Evolutionary conservation across 192 early-diverging fungal species (phyloP).

Genomic region (Coemansia sp.): DNA sequence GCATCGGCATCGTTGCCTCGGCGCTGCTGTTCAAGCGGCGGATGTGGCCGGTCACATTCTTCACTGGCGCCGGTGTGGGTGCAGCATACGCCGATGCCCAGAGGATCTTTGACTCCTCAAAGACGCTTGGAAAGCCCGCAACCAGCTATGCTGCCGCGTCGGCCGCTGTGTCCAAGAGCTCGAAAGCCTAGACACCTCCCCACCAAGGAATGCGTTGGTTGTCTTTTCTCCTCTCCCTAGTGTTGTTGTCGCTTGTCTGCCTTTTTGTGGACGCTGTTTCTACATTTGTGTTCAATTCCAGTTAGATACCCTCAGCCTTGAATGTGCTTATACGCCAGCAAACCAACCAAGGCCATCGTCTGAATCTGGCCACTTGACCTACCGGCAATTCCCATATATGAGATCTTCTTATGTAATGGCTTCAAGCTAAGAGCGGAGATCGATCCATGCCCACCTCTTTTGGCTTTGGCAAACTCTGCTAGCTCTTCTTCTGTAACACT

Average conservation of each 20-base stretch:
- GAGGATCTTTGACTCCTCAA: conserved; percentile 54
- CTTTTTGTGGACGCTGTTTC: no score
- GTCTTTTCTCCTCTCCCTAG: background rate
- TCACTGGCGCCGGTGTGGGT: conserved; percentile 80
- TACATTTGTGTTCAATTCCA: no score
- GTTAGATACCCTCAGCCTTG: no score
- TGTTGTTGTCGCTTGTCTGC: background rate
- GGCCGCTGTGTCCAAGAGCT: background rate
- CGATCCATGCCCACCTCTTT: no score
- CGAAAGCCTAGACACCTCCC: background rate
- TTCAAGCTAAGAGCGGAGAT: background rate
- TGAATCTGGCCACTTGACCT: background rate
- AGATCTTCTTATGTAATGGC: background rate
- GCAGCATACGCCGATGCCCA: conserved; percentile 81
- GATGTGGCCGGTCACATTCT: conserved; percentile 83
- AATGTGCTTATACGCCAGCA: no score
- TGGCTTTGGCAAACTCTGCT: no score
- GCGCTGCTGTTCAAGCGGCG: conserved; percentile 83
- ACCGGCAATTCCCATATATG: conserved; percentile 9
- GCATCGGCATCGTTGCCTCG: conserved; percentile 83
- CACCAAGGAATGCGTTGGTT: background rate
- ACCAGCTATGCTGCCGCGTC: conserved; percentile 5
- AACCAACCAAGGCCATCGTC: no score
- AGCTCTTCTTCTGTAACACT: background rate
- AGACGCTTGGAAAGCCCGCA: conserved; percentile 33